Evolutionary conservation across 169 alveolate species (phyloP).

Genomic region (Miamiensis avidus): DNA sequence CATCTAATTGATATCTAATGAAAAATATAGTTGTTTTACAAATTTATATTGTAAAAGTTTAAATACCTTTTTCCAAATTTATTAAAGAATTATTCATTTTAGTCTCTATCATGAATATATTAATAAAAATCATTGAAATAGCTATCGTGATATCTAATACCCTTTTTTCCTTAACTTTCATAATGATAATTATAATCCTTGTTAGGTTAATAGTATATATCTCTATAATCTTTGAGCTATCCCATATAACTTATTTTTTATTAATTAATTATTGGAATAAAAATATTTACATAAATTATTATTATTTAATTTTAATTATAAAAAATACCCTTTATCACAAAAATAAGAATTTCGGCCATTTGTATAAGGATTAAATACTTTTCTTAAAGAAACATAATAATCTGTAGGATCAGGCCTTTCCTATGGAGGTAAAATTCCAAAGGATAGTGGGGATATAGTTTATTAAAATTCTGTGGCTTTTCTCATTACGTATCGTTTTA

Average conservation of each 20-base stretch:
- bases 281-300: neutral
- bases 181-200: constrained; percentile 6
- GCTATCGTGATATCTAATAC: constrained; percentile 19
- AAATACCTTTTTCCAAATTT: constrained; percentile 25
- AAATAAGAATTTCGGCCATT: constrained; percentile 3
- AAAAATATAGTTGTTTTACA: too few species aligned
- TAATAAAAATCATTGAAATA: constrained; percentile 13
- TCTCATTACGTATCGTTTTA: neutral
- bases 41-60: too few species aligned
- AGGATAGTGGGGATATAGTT: neutral
- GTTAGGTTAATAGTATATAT: constrained; percentile 6
- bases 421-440: neutral
- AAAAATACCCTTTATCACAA: constrained; percentile 8
- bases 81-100: constrained; percentile 13
- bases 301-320: neutral
- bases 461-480: constrained; percentile 10
- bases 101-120: constrained; percentile 10
- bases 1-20: too few species aligned
- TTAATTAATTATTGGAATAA: neutral
- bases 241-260: constrained; percentile 5
- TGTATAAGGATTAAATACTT: constrained; percentile 1
- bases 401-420: neutral
- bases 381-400: constrained; percentile 6
- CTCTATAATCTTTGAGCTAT: constrained; percentile 1
- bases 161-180: neutral